Conservation (phyloP, 257 asterid species). For the Ilex asprella region DNA sequence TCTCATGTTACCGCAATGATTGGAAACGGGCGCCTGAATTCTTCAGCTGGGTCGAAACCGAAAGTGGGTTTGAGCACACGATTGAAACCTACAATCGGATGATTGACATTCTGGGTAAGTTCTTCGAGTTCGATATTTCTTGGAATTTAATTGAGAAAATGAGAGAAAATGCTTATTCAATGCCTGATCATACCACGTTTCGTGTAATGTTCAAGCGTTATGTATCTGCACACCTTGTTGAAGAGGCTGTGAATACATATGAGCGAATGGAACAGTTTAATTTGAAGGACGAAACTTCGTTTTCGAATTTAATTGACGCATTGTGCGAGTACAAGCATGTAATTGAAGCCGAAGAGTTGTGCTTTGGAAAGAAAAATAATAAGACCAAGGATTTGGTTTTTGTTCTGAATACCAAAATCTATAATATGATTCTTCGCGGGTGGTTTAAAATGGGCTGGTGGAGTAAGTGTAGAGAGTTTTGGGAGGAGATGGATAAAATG, state of each 20-base stretch:
- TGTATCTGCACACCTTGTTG: slow-evolving; percentile 65
- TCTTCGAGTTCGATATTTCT: slow-evolving; percentile 61
- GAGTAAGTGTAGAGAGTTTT: slow-evolving; percentile 73
- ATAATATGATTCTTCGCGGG: slow-evolving; percentile 78
- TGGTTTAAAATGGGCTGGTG: slow-evolving; percentile 86
- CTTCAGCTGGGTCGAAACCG: slow-evolving; percentile 74
- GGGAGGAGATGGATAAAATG: slow-evolving; percentile 87
- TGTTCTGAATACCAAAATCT: slow-evolving; percentile 40
- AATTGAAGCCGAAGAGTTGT: slow-evolving; percentile 79
- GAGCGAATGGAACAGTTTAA: slow-evolving; percentile 43
- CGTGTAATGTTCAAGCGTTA: slow-evolving; percentile 72
- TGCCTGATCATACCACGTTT: slow-evolving; percentile 68
- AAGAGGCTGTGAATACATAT: slow-evolving; percentile 73
- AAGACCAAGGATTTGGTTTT: slow-evolving; percentile 21
- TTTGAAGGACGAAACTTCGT: slow-evolving; percentile 67
- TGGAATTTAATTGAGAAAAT: slow-evolving; percentile 58
- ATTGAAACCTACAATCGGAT: slow-evolving; percentile 58
- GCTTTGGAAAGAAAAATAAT: slow-evolving; percentile 40
- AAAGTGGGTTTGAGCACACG: slow-evolving; percentile 53
- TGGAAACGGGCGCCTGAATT: slow-evolving; percentile 81
- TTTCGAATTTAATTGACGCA: slow-evolving; percentile 69
- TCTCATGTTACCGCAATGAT: slow-evolving; percentile 66
- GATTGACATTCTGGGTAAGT: slow-evolving; percentile 77
- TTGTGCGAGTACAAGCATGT: slow-evolving; percentile 89
- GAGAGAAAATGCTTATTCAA: slow-evolving; percentile 29